Evolutionary conservation across 176 grass and related monocot genomes (phyloP), one percentile per base, ranked within the genome.

Genomic region (Guadua angustifolia): DNA sequence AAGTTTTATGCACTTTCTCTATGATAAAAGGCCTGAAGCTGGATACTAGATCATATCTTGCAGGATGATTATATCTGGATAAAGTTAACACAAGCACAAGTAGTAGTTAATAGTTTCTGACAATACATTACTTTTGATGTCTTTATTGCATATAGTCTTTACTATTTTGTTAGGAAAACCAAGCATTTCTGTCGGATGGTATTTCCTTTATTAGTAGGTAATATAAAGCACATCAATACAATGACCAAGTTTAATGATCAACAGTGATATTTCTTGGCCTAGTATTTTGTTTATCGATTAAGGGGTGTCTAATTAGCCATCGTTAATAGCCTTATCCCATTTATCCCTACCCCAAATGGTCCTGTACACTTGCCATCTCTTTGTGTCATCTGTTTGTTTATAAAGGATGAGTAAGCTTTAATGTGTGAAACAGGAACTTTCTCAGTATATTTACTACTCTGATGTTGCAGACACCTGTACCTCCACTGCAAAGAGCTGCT

Each of bases 401-500:
- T 9, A 47, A 35, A 74, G 61, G 69, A 74, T 75, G 11, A 57
- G 3, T 81, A 25, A 55, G 17, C 39, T 82, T 65, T n/a, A 85
- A 53, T 66, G n/a, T 82, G 16, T 71, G 19, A 72, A 32, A 59
- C 25, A 42, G 5, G 9, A 62, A 66, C 22, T 79, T 86, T 73
- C 15, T 21, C 65, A 29, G n/a, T 51, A 38, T 91, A 66, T 84
- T 89, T 17, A 78, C 40, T 79, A 60, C 29, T 65, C 42, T 16
- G 29, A 71, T 92, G 32, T 77, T 92, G 82, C 85, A 95, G 91
- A 95, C 89, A n/a, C 97, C 97, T 82, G 93, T 96, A 65, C 92
- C 97, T 69, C 97, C 97, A 35, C 88, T 99, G 55, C 71, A 83
- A 87, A 95, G 87, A 91, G 84, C 88, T 82, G 86, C 88, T 75